A percentile compares a stretch with the other conserved stretches of the same genome.
Evolutionary conservation across 2,329 filamentous ascomycete species (phyloP).

Genomic region (Lasiodiplodia gonubiensis): DNA sequence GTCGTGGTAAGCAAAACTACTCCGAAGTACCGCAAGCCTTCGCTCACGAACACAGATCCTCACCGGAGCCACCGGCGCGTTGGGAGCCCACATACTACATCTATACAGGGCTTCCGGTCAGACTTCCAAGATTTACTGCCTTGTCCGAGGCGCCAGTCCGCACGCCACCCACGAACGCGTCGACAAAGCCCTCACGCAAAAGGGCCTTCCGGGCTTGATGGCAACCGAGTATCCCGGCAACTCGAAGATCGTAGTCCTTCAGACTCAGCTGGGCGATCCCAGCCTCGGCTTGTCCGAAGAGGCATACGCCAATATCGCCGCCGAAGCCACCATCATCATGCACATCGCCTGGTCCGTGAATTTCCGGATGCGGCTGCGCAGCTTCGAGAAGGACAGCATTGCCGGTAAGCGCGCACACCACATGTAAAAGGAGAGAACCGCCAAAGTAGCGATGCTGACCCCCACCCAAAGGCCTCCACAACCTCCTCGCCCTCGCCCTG

Average conservation of each 20-base stretch:
- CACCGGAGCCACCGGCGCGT: constrained; percentile 58
- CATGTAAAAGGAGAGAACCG: constrained; percentile 32
- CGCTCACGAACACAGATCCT: constrained; percentile 40
- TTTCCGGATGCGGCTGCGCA: constrained; percentile 62
- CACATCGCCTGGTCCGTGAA: constrained; percentile 71
- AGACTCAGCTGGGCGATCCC: constrained; percentile 54
- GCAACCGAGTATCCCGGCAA: constrained; percentile 30
- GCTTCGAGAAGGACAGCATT: constrained; percentile 62
- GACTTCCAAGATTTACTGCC: constrained; percentile 60
- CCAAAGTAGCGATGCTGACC: neutral
- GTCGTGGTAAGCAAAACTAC: constrained; percentile 10
- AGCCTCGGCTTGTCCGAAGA: constrained; percentile 55
- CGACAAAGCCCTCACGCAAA: constrained; percentile 50
- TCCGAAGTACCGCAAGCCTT: neutral
- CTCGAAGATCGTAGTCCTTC: constrained; percentile 55
- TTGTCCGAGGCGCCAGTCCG: constrained; percentile 57
- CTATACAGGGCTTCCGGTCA: constrained; percentile 47
- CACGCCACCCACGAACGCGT: constrained; percentile 54
- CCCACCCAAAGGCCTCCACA: constrained; percentile 44
- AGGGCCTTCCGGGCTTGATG: constrained; percentile 39
- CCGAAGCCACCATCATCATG: constrained; percentile 59
- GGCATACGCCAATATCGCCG: constrained; percentile 50
- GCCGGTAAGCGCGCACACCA: constrained; percentile 35
- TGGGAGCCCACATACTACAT: constrained; percentile 59
- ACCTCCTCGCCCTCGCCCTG: constrained; percentile 56